phyloP scores from a whole-genome alignment of 2,329 filamentous ascomycete species.

The Neoarthrinium moseri region DNA sequence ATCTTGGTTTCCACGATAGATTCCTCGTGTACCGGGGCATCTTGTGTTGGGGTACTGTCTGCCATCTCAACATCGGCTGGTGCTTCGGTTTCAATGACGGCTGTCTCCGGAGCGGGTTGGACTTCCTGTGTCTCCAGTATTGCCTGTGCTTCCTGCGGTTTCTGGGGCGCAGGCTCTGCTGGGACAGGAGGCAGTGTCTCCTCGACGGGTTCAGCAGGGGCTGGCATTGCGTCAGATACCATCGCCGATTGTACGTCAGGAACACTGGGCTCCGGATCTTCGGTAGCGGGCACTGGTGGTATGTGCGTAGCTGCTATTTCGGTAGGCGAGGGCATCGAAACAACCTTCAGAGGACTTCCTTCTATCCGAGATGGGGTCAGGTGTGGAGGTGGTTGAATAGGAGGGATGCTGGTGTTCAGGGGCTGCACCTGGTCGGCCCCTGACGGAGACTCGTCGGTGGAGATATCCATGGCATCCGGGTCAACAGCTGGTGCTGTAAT shows the following conservation, averaged over 20 bases:
- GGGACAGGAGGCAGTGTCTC: neutral
- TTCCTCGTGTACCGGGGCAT: neutral
- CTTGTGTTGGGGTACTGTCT: neutral
- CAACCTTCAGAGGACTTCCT: conserved; percentile 54
- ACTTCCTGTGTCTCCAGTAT: no score
- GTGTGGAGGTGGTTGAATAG: conserved; percentile 23
- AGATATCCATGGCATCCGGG: conserved; percentile 17
- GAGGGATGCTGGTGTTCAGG: conserved; percentile 29
- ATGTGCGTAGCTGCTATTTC: conserved; percentile 26
- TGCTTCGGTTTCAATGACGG: neutral
- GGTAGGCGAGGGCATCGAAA: conserved; percentile 45
- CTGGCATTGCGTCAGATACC: conserved; percentile 11
- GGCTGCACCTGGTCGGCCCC: conserved; percentile 14
- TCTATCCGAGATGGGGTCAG: conserved; percentile 34
- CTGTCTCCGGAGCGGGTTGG: conserved; percentile 5
- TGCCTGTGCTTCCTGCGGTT: no score
- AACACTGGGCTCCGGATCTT: neutral
- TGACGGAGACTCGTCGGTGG: conserved; percentile 14
- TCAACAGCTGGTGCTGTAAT: conserved; percentile 16
- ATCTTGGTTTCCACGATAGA: neutral
- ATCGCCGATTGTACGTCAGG: neutral
- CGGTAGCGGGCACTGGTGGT: conserved; percentile 12
- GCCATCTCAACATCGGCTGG: conserved; percentile 5
- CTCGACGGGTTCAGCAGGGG: conserved; percentile 4
- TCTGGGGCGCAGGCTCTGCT: neutral